Evolutionary conservation across 1,139 yeast genomes (phyloP).

Genomic region (Debaryomycetaceae sp.): DNA sequence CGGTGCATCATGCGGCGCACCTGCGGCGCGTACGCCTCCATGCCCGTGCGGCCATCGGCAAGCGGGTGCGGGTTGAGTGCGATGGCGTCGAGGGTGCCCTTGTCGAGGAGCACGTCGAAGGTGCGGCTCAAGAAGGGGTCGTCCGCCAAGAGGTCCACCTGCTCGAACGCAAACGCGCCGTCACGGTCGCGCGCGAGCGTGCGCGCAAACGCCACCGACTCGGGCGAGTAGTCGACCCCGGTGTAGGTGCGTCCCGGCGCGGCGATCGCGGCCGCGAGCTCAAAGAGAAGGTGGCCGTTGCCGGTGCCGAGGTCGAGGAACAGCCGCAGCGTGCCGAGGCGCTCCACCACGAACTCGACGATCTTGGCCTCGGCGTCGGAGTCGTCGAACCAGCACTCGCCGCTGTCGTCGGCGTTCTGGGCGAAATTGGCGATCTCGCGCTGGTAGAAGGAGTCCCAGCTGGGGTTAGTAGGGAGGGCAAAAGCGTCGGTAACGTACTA

Average conservation of each 20-base stretch:
- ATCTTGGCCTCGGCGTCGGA: conserved; percentile 84
- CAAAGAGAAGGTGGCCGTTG: conserved; percentile 85
- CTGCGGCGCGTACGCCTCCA: conserved; percentile 59
- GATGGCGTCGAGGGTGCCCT: conserved; percentile 95
- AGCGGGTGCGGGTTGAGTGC: conserved; percentile 67
- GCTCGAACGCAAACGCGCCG: conserved; percentile 36
- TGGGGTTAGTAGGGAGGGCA: conserved; percentile 21
- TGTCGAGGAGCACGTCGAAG: conserved; percentile 79
- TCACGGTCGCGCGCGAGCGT: conserved; percentile 47
- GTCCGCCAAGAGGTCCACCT: conserved; percentile 40
- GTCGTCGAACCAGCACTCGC: conserved; percentile 96
- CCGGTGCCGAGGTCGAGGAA: conserved; percentile 92
- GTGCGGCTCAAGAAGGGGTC: conserved; percentile 15
- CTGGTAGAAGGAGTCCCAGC: conserved; percentile 86
- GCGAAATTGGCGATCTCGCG: conserved; percentile 67
- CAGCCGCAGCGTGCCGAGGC: conserved; percentile 22
- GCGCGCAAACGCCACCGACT: conserved; percentile 70
- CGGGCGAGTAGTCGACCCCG: conserved; percentile 85
- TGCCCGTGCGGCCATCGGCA: conserved; percentile 43
- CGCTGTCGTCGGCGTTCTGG: conserved; percentile 75
- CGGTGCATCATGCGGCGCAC: conserved; percentile 53
- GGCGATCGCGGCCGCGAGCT: conserved; percentile 35
- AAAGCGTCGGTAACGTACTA: conserved; percentile 44
- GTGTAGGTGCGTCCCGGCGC: conserved; percentile 34
- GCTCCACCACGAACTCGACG: conserved; percentile 53